phyloP scores from a whole-genome alignment of 148 eudicot species.

The Camellia granthamiana region DNA sequence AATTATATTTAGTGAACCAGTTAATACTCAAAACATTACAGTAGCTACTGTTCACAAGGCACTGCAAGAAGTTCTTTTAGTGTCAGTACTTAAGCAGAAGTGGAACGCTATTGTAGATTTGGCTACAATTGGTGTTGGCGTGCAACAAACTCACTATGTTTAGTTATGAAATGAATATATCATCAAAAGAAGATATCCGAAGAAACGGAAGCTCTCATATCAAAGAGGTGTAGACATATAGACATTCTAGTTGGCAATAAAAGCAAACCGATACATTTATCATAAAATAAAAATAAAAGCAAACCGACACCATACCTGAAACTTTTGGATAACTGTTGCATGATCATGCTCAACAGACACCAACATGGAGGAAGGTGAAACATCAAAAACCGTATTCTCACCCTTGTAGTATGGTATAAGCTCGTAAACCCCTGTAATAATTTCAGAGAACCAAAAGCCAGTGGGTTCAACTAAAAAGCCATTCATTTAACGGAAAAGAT shows the following conservation, averaged over 20 bases:
- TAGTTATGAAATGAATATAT: not conserved
- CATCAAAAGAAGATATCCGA: conserved; percentile 1
- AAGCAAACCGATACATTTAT: not conserved
- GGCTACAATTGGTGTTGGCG: not conserved
- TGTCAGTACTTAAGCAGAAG: not conserved
- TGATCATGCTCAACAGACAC: conserved; percentile 88
- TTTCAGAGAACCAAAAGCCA: conserved; percentile 14
- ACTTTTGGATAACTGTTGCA: conserved; percentile 60
- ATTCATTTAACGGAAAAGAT: conserved; percentile 2
- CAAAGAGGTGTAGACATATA: not conserved
- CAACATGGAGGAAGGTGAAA: conserved; percentile 72
- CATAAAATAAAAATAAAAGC: not conserved
- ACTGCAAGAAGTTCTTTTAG: not conserved
- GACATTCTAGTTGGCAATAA: not conserved
- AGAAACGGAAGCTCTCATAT: not conserved
- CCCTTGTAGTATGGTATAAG: conserved; percentile 95
- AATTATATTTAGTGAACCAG: not conserved
- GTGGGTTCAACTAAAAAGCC: conserved; percentile 6
- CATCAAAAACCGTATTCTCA: conserved; percentile 91
- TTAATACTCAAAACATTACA: not conserved
- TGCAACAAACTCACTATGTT: not conserved
- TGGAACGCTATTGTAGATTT: not conserved
- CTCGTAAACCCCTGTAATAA: conserved; percentile 74
- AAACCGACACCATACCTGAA: conserved; percentile 59
- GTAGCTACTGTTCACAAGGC: not conserved